Percentiles rank a stretch among this genome's conserved stretches.
Evolutionary conservation across 176 grass and related monocot genomes (phyloP).

Genomic region (Dactylis glomerata): DNA sequence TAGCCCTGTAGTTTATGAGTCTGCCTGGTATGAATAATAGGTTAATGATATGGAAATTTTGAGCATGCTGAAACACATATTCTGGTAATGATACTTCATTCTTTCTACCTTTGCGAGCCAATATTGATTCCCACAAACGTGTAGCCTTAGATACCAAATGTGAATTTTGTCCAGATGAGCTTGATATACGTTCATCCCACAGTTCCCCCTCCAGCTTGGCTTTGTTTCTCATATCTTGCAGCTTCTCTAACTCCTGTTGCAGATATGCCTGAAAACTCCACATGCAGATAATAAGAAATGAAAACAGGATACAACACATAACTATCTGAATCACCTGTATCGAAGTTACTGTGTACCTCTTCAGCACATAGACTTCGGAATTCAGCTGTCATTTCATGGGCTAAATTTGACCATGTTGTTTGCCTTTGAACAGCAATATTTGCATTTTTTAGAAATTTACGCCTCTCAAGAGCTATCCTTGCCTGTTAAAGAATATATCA

Average conservation of each 20-base stretch:
- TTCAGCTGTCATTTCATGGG: slow-evolving; percentile 99
- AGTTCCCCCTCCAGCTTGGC: slow-evolving; percentile 83
- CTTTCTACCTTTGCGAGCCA: slow-evolving; percentile 83
- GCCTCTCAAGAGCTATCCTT: slow-evolving; percentile 95
- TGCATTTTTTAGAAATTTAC: slow-evolving; percentile 95
- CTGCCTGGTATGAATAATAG: neutral
- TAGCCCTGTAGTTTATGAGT: neutral
- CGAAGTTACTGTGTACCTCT: slow-evolving; percentile 65
- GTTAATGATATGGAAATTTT: neutral
- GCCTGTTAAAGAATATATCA: slow-evolving; percentile 53
- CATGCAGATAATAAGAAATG: slow-evolving; percentile 23
- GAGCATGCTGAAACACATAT: slow-evolving; percentile 7
- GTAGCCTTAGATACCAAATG: slow-evolving; percentile 91
- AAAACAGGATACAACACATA: slow-evolving; percentile 11
- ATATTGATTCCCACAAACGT: slow-evolving; percentile 94
- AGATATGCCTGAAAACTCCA: slow-evolving; percentile 83
- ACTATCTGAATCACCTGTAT: slow-evolving; percentile 29
- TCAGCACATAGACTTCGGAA: slow-evolving; percentile 98
- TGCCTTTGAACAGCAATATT: slow-evolving; percentile 90
- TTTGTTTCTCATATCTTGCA: slow-evolving; percentile 92
- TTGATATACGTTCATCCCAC: slow-evolving; percentile 82
- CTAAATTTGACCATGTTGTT: slow-evolving; percentile 89
- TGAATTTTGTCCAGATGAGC: slow-evolving; percentile 80
- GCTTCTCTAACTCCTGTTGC: slow-evolving; percentile 96
- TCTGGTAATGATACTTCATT: slow-evolving; percentile 3